These are phyloP conservation scores for Grosmannia clavigera DNA, from an alignment of 2,329 filamentous ascomycete species.

Conservation along the genomic window DNA sequence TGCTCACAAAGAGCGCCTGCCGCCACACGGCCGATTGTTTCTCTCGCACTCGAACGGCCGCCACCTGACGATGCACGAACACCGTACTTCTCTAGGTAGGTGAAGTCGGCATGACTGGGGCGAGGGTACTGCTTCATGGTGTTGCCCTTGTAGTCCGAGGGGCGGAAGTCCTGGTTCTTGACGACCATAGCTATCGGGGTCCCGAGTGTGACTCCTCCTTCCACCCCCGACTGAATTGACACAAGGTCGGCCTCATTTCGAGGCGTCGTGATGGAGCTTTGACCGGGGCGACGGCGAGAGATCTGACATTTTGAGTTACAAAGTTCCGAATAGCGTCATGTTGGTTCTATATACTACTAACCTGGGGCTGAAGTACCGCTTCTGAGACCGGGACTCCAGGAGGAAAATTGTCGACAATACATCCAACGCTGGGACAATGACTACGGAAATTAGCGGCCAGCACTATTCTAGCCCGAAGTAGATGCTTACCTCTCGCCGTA, in stretches of 20 bases:
- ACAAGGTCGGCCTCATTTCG: constrained; percentile 87
- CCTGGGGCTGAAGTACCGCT: no score
- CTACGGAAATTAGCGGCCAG: background rate
- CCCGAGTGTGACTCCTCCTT: constrained; percentile 79
- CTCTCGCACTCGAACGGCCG: constrained; percentile 79
- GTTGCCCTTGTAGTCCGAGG: constrained; percentile 77
- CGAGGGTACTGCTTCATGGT: constrained; percentile 89
- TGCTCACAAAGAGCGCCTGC: constrained; percentile 90
- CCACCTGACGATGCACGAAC: constrained; percentile 85
- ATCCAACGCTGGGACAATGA: constrained; percentile 47
- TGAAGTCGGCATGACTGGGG: constrained; percentile 91
- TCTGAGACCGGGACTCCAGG: no score
- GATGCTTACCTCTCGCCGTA: constrained; percentile 29
- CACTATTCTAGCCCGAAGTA: no score
- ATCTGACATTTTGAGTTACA: constrained; percentile 58
- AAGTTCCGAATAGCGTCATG: constrained; percentile 51
- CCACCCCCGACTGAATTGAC: constrained; percentile 84
- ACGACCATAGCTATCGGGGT: constrained; percentile 84
- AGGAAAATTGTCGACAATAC: constrained; percentile 30
- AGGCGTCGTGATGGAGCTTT: constrained; percentile 81
- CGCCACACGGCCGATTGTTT: constrained; percentile 88
- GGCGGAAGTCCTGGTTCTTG: constrained; percentile 83
- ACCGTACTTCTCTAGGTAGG: constrained; percentile 94
- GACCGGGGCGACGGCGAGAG: constrained; percentile 78
- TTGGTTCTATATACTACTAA: constrained; percentile 85